Evolutionary conservation across 1,284 basidiomycete genomes (phyloP).

Genomic region (Ustilago shanxiensis): DNA sequence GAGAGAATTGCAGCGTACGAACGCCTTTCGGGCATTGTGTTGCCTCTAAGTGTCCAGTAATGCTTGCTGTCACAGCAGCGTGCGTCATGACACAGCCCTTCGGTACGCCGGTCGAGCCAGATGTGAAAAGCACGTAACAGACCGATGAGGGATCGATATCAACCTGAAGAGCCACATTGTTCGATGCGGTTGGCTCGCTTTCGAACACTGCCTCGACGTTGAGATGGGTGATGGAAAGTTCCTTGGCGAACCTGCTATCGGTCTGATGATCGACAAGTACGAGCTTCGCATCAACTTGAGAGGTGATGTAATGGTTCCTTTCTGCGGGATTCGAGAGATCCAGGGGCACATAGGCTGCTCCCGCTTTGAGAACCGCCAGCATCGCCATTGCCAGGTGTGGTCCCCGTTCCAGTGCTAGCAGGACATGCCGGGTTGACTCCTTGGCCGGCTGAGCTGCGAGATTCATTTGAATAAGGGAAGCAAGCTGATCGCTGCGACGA

Average conservation of each 20-base stretch:
- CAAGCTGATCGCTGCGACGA: not conserved
- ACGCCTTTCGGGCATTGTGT: not conserved
- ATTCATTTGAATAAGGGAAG: not conserved
- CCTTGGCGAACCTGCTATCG: not conserved
- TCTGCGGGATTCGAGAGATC: not conserved
- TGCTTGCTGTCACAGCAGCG: not conserved
- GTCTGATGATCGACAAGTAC: not conserved
- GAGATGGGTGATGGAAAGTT: not conserved
- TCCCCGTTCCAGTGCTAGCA: not conserved
- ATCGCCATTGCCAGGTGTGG: not conserved
- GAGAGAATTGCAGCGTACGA: not conserved
- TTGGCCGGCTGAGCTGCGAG: not conserved
- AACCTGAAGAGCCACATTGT: not conserved
- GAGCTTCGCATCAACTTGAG: not conserved
- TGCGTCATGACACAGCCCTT: conserved; percentile 1
- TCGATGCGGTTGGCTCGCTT: not conserved
- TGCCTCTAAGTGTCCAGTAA: not conserved
- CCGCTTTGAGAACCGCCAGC: not conserved
- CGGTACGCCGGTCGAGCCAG: not conserved
- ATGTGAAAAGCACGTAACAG: not conserved
- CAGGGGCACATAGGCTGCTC: not conserved
- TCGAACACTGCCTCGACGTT: not conserved
- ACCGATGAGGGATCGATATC: not conserved
- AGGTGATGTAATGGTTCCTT: not conserved
- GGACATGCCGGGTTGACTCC: not conserved